Evolutionary conservation across 2,329 filamentous ascomycete species (phyloP), one percentile per base, ranked within the genome.

Genomic region (Fusarium sp.): DNA sequence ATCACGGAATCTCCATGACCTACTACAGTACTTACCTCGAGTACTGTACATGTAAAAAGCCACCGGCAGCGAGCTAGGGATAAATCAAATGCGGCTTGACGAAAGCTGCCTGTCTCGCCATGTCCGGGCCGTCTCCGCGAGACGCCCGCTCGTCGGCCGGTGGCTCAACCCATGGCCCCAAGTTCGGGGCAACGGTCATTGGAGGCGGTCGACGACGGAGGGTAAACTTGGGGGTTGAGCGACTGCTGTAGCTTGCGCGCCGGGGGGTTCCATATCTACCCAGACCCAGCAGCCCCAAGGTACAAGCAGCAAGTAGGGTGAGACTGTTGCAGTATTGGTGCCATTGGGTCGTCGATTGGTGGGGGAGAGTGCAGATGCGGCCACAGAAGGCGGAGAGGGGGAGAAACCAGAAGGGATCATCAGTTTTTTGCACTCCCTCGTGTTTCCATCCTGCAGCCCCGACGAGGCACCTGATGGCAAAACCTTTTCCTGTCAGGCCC

Each of bases 51-150:
- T 6, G 14, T 25, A 49, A 49, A 53, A 53, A 34, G 29, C 31
- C 31, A 34, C 50, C 31, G 13, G 54, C 38, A 36, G 33, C 20
- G 18, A 55, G 16, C 36, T 27, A 51, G 44, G 44, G 25, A 25
- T 11, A 50, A 49, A 49, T 38, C 16, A 62, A 23, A 57, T 66
- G 58, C 49, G 34, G 54, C 64, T 67, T 60, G 65, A 59, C 31
- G 44, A 55, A 55, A 54, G 51, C 29, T 54, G 49, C 40, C 33
- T 58, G 44, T 56, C 60, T 62, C 49, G 62, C 49, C 55, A 42
- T 58, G 18, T 31, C 72, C 65, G 69, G 72, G 53, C 71, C 72
- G 72, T 65, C 63, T 72, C 72, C 71, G 72, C 67, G 72, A 49
- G 44, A 70, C 65, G 65, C 68, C 72, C 72, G 70, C 55, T 67